Evolutionary conservation across 177 flowering plant genomes (phyloP).

Genomic region (Telopea speciosissima): DNA sequence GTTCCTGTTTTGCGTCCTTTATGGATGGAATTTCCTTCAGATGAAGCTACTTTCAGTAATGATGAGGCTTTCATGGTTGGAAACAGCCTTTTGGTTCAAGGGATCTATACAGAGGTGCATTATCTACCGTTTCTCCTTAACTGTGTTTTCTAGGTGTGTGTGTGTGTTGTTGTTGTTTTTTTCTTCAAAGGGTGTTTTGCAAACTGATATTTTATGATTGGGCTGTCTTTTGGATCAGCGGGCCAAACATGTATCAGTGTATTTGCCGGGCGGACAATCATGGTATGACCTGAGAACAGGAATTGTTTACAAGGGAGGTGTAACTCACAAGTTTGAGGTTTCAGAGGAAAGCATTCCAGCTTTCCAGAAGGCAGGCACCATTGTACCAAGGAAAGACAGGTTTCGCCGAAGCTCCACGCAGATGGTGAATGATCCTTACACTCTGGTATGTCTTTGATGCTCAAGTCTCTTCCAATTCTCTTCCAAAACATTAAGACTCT

Average conservation of each 20-base stretch:
- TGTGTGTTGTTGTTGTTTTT: too few species aligned
- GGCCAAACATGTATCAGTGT: constrained; percentile 74
- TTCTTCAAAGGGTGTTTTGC: not conserved
- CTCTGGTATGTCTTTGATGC: constrained; percentile 58
- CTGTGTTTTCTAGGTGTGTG: too few species aligned
- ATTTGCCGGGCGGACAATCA: constrained; percentile 72
- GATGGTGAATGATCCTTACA: constrained; percentile 91
- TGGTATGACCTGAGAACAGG: constrained; percentile 96
- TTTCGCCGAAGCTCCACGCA: constrained; percentile 88
- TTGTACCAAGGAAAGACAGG: constrained; percentile 87
- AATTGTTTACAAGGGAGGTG: constrained; percentile 58
- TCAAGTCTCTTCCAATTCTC: not conserved
- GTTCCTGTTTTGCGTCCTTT: constrained; percentile 86
- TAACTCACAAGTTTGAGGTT: constrained; percentile 57
- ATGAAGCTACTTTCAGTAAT: constrained; percentile 76
- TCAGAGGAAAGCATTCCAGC: constrained; percentile 74
- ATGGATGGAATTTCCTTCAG: constrained; percentile 98
- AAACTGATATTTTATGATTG: not conserved
- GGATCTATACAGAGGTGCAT: constrained; percentile 69
- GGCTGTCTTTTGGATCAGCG: constrained; percentile 28
- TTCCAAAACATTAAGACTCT: not conserved
- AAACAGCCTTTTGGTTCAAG: constrained; percentile 80
- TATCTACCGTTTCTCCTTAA: not conserved
- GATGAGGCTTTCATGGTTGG: constrained; percentile 99
- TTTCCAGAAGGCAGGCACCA: constrained; percentile 89